phyloP scores from a whole-genome alignment of 2,329 filamentous ascomycete species.

The Botrytis tulipae region DNA sequence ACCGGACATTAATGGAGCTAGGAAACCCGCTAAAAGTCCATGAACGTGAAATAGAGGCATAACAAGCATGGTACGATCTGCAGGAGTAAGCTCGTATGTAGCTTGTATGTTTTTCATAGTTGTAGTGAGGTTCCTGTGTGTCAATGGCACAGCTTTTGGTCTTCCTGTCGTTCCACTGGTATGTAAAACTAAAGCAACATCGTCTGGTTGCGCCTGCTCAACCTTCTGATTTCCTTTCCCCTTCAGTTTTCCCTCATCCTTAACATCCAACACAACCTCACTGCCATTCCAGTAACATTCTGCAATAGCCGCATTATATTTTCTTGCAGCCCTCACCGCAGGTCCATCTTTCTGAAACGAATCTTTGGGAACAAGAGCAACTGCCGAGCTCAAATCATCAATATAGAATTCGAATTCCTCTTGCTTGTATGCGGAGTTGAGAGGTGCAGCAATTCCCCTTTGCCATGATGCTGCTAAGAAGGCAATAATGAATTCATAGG shows the following conservation, averaged over 20 bases:
- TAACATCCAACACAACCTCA: conserved; percentile 74
- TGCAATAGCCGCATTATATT: conserved; percentile 79
- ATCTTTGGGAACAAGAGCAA: conserved; percentile 73
- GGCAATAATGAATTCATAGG: conserved; percentile 82
- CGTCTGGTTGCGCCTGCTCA: conserved; percentile 64
- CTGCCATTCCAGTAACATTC: conserved; percentile 77
- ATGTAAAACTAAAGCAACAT: conserved; percentile 78
- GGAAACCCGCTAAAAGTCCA: conserved; percentile 78
- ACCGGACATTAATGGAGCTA: conserved; percentile 72
- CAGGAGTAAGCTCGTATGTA: conserved; percentile 69
- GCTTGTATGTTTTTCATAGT: conserved; percentile 81
- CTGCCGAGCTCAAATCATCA: conserved; percentile 75
- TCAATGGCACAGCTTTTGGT: conserved; percentile 80
- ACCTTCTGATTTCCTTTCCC: conserved; percentile 49
- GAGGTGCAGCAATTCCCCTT: conserved; percentile 77
- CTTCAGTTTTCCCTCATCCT: conserved; percentile 67
- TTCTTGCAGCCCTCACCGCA: conserved; percentile 73
- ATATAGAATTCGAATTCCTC: conserved; percentile 92
- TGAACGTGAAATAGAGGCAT: conserved; percentile 93
- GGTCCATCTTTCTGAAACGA: conserved; percentile 64
- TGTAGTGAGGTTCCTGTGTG: conserved; percentile 74
- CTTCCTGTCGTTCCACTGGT: conserved; percentile 83
- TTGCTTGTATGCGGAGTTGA: conserved; percentile 87
- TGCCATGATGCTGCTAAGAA: conserved; percentile 87
- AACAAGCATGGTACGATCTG: conserved; percentile 79